Evolutionary conservation across 768 basidiomycete genomes (phyloP).

Genomic region (Suillus decipiens): DNA sequence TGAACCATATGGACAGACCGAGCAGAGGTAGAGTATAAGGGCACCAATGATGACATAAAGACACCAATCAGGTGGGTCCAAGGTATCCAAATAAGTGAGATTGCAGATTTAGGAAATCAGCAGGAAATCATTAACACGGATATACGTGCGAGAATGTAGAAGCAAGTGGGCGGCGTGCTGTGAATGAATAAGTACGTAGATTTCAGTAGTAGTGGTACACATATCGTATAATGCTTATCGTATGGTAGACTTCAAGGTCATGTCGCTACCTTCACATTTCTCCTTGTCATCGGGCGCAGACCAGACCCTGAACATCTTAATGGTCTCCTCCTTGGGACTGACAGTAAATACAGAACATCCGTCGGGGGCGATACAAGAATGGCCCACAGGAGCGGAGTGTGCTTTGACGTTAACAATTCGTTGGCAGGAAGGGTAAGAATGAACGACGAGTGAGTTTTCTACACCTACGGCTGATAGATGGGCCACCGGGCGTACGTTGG

Average conservation of each 20-base stretch:
- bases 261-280: slow-evolving; percentile 23
- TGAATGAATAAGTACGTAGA: slow-evolving; percentile 15
- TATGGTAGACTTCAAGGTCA: slow-evolving; percentile 27
- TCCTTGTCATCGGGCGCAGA: slow-evolving; percentile 22
- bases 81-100: background rate
- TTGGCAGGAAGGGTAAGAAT: slow-evolving; percentile 53
- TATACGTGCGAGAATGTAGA: slow-evolving; percentile 6
- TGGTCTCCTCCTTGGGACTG: slow-evolving; percentile 63
- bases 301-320: slow-evolving; percentile 79
- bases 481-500: slow-evolving; percentile 19
- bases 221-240: slow-evolving; percentile 20
- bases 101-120: background rate
- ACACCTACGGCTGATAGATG: slow-evolving; percentile 22
- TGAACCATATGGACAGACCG: background rate
- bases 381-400: slow-evolving; percentile 55
- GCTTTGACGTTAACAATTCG: slow-evolving; percentile 56
- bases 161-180: background rate
- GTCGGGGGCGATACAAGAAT: slow-evolving; percentile 64
- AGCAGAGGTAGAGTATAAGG: background rate
- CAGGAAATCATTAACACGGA: slow-evolving; percentile 4
- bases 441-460: slow-evolving; percentile 49
- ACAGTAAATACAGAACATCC: slow-evolving; percentile 66
- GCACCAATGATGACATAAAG: background rate
- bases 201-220: slow-evolving; percentile 10
- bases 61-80: no score